Percentiles rank a stretch among this genome's conserved stretches.
Evolutionary conservation across 805 yeast species (phyloP).

Genomic region (Wickerhamiella alocasiicola): DNA sequence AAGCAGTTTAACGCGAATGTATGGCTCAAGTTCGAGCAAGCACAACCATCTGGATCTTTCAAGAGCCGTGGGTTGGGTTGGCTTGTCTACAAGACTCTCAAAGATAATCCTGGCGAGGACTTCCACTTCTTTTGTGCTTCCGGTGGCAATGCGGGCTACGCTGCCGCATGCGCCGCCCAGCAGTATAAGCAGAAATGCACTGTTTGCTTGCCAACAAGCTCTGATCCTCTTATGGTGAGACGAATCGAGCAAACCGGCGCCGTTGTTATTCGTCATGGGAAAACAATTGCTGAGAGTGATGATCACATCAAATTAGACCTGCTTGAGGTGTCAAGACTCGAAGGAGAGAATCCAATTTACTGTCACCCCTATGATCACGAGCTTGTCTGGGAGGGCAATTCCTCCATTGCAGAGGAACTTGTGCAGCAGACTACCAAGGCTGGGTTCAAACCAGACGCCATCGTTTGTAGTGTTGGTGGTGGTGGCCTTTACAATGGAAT

Average conservation of each 20-base stretch:
- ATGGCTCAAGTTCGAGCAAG: conserved; percentile 68
- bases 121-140: conserved; percentile 67
- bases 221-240: conserved; percentile 36
- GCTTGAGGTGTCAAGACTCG: conserved; percentile 41
- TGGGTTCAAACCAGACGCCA: conserved; percentile 48
- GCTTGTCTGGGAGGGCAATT: conserved; percentile 88
- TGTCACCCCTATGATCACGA: conserved; percentile 89
- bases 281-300: conserved; percentile 72
- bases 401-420: conserved; percentile 78
- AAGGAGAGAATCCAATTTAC: conserved; percentile 55
- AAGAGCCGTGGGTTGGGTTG: conserved; percentile 89
- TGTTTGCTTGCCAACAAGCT: conserved; percentile 43
- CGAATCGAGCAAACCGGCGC: conserved; percentile 42
- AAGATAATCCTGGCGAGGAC: conserved; percentile 29
- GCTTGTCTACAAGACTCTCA: conserved; percentile 49
- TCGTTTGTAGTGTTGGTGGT: conserved; percentile 81
- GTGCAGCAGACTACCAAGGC: conserved; percentile 46
- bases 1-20: conserved; percentile 60
- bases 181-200: conserved; percentile 46
- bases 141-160: conserved; percentile 96
- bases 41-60: conserved; percentile 84
- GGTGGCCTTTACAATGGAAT: conserved; percentile 90
- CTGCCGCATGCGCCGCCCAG: conserved; percentile 84
- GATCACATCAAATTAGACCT: conserved; percentile 55
- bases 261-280: conserved; percentile 45